A percentile compares a stretch with the other conserved stretches of the same genome.
Conservation (phyloP, 306 rosid genomes). For the Gastrolobium bilobum region DNA sequence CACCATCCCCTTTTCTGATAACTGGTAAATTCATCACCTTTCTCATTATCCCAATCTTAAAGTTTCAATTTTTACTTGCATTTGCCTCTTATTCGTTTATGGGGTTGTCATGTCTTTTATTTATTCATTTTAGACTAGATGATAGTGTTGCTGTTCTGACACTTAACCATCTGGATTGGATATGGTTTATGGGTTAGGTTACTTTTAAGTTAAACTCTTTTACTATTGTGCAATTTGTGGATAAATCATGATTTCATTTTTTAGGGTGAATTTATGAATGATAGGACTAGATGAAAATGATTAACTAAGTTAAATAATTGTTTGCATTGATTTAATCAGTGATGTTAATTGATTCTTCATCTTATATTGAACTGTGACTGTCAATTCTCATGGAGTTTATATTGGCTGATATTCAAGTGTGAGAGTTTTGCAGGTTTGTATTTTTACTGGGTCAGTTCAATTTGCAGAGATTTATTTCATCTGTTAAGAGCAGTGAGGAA, state of each 20-base stretch:
- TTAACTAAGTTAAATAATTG: background rate
- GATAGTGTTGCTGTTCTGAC: conserved; percentile 11
- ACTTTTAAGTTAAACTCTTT: conserved; percentile 6
- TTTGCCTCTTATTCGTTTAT: background rate
- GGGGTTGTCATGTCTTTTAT: background rate
- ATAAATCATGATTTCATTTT: conserved; percentile 11
- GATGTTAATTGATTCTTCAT: conserved; percentile 29
- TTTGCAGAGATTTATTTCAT: conserved; percentile 76
- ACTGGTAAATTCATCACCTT: conserved; percentile 56
- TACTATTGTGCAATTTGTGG: background rate
- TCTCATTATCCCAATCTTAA: background rate
- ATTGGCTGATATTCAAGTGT: conserved; percentile 48
- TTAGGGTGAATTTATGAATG: conserved; percentile 15
- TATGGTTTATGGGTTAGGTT: background rate
- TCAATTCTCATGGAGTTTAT: conserved; percentile 10
- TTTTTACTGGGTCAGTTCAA: conserved; percentile 86
- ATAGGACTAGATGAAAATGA: background rate
- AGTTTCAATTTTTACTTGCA: conserved; percentile 31
- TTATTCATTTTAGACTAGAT: conserved; percentile 11
- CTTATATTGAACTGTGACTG: conserved; percentile 32
- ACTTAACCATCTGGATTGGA: background rate
- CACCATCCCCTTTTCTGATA: conserved; percentile 66
- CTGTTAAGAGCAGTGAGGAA: conserved; percentile 60
- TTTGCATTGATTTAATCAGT: conserved; percentile 19
- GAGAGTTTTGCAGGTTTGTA: conserved; percentile 71